Base-by-base conservation (phyloP, 306 rosid genomes). In the Luffa acutangula region DNA sequence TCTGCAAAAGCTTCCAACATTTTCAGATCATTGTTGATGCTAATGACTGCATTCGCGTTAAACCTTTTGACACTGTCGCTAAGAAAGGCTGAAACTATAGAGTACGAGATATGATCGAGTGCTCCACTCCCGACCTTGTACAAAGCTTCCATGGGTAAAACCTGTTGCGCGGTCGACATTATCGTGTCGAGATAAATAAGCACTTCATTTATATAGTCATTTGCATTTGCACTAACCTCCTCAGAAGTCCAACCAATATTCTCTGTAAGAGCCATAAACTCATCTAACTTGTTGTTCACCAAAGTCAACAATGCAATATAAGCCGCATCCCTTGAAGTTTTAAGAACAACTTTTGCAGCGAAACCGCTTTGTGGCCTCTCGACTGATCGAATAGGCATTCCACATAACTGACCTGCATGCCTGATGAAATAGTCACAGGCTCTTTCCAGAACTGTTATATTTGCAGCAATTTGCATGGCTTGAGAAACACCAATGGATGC, bases 381-480 rank as follows among this genome's bases (percentile, higher is more conserved):
- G 49, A 83, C 88, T 6, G 88, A 31, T 45, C 93, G 89, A 20
- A 58, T 76, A 0, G 90, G 87, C 49, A 83, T 34, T 37, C 93
- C 91, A 75, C 95, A 87, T 60, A 80, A 89, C 59, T 89, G 93
- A 25, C 95, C 92, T 0, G 93, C 93, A 78, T 91, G 87, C 39
- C 90, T 76, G 67, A 94, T 88, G 80, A 92, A 94, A 83, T 82
- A 94, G 79, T 92, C 97, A 79, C 98, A 92, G 60, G 97, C 97
- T 86, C 94, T 89, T 90, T 95, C 99, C 10, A 95, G 85, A 80
- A 84, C 88, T 46, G 99, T 39, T 83, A 90, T 85, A 87, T 95
- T 95, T 49, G 99, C 97, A 79, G 97, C 97, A 31, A 93, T 86
- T 88, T 95, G 99, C 99, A 95, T 95, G 74, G 97, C 99, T 75